A percentile compares a stretch with the other conserved stretches of the same genome.
These are phyloP conservation scores for Geotrichum reessii DNA, from an alignment of 1,139 yeast species.

Conservation along the genomic window DNA sequence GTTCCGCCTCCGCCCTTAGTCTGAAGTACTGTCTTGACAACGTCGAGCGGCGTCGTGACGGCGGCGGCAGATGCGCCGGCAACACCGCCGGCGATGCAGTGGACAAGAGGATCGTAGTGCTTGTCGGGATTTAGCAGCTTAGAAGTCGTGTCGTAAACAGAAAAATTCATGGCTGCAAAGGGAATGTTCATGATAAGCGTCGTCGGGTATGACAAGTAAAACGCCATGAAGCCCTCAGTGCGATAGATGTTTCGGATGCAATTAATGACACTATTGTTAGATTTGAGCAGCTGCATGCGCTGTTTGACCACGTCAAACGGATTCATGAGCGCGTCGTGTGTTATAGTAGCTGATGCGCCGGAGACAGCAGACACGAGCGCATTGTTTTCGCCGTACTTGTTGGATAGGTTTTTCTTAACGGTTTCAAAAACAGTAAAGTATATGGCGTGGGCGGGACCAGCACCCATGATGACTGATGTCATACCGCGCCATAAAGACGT, in stretches of 20 bases:
- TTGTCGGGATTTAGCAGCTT: slow-evolving; percentile 72
- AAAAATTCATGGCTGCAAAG: slow-evolving; percentile 91
- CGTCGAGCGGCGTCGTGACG: slow-evolving; percentile 90
- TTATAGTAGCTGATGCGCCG: slow-evolving; percentile 93
- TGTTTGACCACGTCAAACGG: slow-evolving; percentile 96
- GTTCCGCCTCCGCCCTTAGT: slow-evolving; percentile 46
- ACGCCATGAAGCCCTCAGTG: slow-evolving; percentile 75
- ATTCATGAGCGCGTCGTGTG: slow-evolving; percentile 93
- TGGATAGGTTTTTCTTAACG: slow-evolving; percentile 55
- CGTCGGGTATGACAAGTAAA: slow-evolving; percentile 91
- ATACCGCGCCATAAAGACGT: slow-evolving; percentile 91
- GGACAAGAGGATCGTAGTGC: slow-evolving; percentile 80
- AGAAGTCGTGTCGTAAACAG: slow-evolving; percentile 81
- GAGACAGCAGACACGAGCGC: slow-evolving; percentile 74
- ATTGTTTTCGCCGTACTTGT: slow-evolving; percentile 38
- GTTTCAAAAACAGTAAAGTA: slow-evolving; percentile 94
- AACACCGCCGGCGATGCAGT: slow-evolving; percentile 89
- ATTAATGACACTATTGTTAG: slow-evolving; percentile 31
- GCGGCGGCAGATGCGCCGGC: slow-evolving; percentile 98
- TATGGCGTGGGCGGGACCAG: slow-evolving; percentile 99
- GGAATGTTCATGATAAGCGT: slow-evolving; percentile 91
- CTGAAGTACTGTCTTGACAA: slow-evolving; percentile 87
- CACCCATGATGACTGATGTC: slow-evolving; percentile 87
- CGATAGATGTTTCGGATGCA: slow-evolving; percentile 49
- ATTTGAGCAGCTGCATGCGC: slow-evolving; percentile 53